These are phyloP conservation scores for Craterostigma plantagineum DNA, from an alignment of 257 asterid species.

Conservation along the genomic window DNA sequence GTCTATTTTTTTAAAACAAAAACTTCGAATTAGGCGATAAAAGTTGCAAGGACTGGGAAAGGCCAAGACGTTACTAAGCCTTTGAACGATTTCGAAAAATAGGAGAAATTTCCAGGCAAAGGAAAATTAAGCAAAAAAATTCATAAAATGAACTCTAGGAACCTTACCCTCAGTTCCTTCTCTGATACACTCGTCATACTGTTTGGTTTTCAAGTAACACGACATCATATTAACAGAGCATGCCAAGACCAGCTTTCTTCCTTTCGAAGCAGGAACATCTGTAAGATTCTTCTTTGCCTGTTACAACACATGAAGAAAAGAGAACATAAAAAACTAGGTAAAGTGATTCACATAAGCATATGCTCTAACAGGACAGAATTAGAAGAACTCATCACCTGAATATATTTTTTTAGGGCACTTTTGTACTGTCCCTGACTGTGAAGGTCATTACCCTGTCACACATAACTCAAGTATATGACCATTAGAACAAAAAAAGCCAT, in stretches of 20 bases:
- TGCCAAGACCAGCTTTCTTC: slow-evolving; percentile 41
- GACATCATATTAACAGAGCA: slow-evolving; percentile 97
- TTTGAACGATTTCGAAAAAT: no score
- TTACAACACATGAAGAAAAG: slow-evolving; percentile 7
- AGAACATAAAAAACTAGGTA: slow-evolving; percentile 5
- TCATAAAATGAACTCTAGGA: not conserved
- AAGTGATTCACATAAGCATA: slow-evolving; percentile 1
- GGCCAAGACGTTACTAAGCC: not conserved
- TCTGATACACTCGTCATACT: slow-evolving; percentile 51
- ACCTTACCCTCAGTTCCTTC: slow-evolving; percentile 96
- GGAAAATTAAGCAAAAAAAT: not conserved
- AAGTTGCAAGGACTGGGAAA: no score
- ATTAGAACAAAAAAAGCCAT: not conserved
- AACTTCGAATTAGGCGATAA: no score
- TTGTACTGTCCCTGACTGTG: slow-evolving; percentile 62
- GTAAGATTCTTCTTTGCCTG: slow-evolving; percentile 85
- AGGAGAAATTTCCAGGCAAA: no score
- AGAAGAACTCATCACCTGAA: slow-evolving; percentile 28
- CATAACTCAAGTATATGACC: not conserved
- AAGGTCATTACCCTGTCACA: slow-evolving; percentile 71
- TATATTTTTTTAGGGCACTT: slow-evolving; percentile 65
- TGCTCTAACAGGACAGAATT: not conserved
- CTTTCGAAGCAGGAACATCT: slow-evolving; percentile 47
- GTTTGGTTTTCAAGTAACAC: slow-evolving; percentile 70
- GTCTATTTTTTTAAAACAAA: no score